These are phyloP conservation scores for Mycena venus DNA, from an alignment of 768 basidiomycete species.

Conservation along the genomic window DNA sequence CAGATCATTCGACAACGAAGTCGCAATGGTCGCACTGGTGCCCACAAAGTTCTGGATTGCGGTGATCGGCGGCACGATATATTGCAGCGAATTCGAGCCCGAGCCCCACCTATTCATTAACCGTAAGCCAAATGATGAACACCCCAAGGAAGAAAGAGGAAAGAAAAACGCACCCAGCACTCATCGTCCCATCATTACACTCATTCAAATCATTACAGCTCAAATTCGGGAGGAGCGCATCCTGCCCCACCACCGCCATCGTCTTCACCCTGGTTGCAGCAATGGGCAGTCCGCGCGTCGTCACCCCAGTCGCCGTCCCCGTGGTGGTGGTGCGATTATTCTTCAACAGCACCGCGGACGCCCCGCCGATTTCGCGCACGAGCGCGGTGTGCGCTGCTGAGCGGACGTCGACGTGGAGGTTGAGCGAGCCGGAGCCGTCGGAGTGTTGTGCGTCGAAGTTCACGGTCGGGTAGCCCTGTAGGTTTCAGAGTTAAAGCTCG, in stretches of 20 bases:
- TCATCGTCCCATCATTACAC: slow-evolving; percentile 71
- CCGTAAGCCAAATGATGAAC: background rate
- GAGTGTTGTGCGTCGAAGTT: slow-evolving; percentile 62
- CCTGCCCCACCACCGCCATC: slow-evolving; percentile 72
- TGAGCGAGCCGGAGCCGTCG: slow-evolving; percentile 59
- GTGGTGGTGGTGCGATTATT: slow-evolving; percentile 59
- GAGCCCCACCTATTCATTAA: slow-evolving; percentile 59
- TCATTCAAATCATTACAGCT: slow-evolving; percentile 63
- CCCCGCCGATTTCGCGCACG: slow-evolving; percentile 72
- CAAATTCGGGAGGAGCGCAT: slow-evolving; percentile 64
- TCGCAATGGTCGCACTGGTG: slow-evolving; percentile 53
- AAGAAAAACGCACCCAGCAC: slow-evolving; percentile 32
- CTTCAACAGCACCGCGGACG: slow-evolving; percentile 79
- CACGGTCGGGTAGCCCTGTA: slow-evolving; percentile 57
- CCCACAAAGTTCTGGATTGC: slow-evolving; percentile 58
- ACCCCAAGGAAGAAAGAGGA: background rate
- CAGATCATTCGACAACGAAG: slow-evolving; percentile 60
- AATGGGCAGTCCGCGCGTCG: slow-evolving; percentile 58
- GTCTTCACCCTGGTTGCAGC: slow-evolving; percentile 63
- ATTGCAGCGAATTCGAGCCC: slow-evolving; percentile 60
- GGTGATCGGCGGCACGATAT: slow-evolving; percentile 59
- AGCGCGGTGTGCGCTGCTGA: slow-evolving; percentile 61
- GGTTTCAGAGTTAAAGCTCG: background rate
- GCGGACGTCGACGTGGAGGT: slow-evolving; percentile 58
- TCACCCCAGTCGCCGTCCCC: slow-evolving; percentile 48